Conservation (phyloP, 2,329 filamentous ascomycete genomes). For the Colletotrichum sp. region DNA sequence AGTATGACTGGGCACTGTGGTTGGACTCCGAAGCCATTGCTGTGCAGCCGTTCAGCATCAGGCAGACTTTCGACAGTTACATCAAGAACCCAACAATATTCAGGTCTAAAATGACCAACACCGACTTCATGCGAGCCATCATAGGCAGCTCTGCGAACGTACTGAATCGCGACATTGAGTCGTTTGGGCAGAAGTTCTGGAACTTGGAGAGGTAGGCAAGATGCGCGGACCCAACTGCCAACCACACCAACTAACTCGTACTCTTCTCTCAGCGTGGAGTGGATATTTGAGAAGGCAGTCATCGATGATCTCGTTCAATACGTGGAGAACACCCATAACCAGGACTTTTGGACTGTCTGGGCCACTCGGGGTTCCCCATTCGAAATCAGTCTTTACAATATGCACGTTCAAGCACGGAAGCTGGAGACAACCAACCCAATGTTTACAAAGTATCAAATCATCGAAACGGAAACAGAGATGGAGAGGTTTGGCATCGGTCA, state of each 20-base stretch:
- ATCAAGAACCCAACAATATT: neutral
- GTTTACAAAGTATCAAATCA: neutral
- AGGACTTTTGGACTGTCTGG: slow-evolving; percentile 11
- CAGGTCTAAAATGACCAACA: neutral
- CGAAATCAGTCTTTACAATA: slow-evolving; percentile 3
- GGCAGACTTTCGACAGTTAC: neutral
- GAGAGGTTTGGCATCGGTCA: neutral
- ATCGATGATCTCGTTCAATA: neutral
- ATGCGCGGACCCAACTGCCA: neutral
- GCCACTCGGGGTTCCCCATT: neutral
- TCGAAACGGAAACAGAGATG: slow-evolving; percentile 6
- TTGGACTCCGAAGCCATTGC: slow-evolving; percentile 10
- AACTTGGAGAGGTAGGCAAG: slow-evolving; percentile 1
- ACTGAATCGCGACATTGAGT: neutral
- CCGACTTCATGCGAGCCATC: neutral
- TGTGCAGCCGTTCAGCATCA: slow-evolving; percentile 3
- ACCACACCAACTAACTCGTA: neutral
- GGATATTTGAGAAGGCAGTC: neutral
- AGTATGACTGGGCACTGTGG: slow-evolving; percentile 12
- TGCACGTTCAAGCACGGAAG: slow-evolving; percentile 5
- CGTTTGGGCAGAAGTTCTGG: neutral
- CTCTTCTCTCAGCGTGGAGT: neutral
- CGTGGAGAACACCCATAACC: neutral
- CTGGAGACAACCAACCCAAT: neutral
- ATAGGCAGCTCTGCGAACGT: neutral